phyloP scores from a whole-genome alignment of 2,329 filamentous ascomycete genomes.

The Fusarium hostae region DNA sequence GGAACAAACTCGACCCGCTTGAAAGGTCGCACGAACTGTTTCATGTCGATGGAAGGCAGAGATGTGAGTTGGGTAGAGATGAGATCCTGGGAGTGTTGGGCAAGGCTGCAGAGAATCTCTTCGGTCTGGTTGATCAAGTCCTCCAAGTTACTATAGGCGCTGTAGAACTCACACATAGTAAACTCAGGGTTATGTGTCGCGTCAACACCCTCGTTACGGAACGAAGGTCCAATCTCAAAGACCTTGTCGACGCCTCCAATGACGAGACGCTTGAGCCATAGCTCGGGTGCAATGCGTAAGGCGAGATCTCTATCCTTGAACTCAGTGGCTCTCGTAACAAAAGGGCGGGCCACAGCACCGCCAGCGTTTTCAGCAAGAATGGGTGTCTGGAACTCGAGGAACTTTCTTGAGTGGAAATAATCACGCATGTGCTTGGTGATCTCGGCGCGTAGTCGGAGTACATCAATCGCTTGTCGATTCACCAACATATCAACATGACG shows the following conservation, averaged over 20 bases:
- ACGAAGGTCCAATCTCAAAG: slow-evolving; percentile 92
- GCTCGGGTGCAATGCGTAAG: slow-evolving; percentile 89
- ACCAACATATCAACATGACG: slow-evolving; percentile 90
- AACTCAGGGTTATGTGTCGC: slow-evolving; percentile 97
- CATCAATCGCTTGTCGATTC: slow-evolving; percentile 73
- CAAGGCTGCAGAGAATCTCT: slow-evolving; percentile 71
- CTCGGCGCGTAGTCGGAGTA: slow-evolving; percentile 77
- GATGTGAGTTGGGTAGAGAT: slow-evolving; percentile 58
- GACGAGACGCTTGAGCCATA: slow-evolving; percentile 93
- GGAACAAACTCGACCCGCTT: slow-evolving; percentile 83
- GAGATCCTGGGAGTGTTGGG: slow-evolving; percentile 60
- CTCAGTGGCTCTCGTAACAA: slow-evolving; percentile 82
- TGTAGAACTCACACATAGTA: slow-evolving; percentile 97
- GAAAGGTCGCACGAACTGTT: slow-evolving; percentile 66
- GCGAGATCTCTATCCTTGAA: slow-evolving; percentile 77
- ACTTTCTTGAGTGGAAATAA: slow-evolving; percentile 76
- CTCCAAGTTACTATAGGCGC: slow-evolving; percentile 80
- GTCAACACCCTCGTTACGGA: slow-evolving; percentile 94
- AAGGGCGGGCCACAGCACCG: slow-evolving; percentile 89
- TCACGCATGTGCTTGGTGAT: slow-evolving; percentile 79
- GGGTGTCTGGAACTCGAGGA: slow-evolving; percentile 91
- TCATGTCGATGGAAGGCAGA: slow-evolving; percentile 60
- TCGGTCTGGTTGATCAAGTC: slow-evolving; percentile 83
- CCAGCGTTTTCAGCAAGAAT: slow-evolving; percentile 84
- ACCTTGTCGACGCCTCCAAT: slow-evolving; percentile 88